Evolutionary conservation across 2,329 filamentous ascomycete species (phyloP).

Genomic region (Ophiostoma triangulosporum): DNA sequence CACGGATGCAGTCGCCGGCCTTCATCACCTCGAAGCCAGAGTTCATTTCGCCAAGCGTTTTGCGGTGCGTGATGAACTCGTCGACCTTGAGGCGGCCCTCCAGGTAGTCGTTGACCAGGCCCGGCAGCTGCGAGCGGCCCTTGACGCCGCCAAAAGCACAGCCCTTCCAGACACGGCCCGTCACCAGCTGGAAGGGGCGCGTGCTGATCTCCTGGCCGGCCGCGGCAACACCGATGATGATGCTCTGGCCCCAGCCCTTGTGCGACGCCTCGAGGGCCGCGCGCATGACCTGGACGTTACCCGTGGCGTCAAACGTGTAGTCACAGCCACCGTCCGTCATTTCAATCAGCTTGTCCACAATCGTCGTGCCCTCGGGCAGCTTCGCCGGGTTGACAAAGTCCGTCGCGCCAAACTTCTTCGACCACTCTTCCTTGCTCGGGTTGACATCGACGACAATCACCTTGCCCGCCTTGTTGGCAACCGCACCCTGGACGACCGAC

Average conservation of each 20-base stretch:
- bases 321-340: constrained; percentile 97
- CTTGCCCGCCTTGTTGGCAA: constrained; percentile 65
- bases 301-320: constrained; percentile 99
- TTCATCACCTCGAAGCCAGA: constrained; percentile 84
- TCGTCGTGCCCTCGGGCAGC: constrained; percentile 55
- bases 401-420: constrained; percentile 87
- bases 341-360: constrained; percentile 87
- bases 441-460: constrained; percentile 71
- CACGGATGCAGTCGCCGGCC: constrained; percentile 90
- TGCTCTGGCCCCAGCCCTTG: constrained; percentile 98
- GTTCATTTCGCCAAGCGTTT: constrained; percentile 74
- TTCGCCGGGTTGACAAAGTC: constrained; percentile 91
- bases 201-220: constrained; percentile 93
- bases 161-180: constrained; percentile 92
- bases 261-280: constrained; percentile 94
- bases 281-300: constrained; percentile 91
- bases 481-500: constrained; percentile 86
- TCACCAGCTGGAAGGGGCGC: constrained; percentile 90
- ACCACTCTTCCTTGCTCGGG: constrained; percentile 80
- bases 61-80: constrained; percentile 97
- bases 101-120: constrained; percentile 80
- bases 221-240: constrained; percentile 93
- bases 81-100: constrained; percentile 88
- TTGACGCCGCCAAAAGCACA: constrained; percentile 98
- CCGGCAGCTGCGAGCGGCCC: constrained; percentile 81